A percentile compares a stretch with the other conserved stretches of the same genome.
phyloP scores from a whole-genome alignment of 805 yeast species.

The Candida railenensis region DNA sequence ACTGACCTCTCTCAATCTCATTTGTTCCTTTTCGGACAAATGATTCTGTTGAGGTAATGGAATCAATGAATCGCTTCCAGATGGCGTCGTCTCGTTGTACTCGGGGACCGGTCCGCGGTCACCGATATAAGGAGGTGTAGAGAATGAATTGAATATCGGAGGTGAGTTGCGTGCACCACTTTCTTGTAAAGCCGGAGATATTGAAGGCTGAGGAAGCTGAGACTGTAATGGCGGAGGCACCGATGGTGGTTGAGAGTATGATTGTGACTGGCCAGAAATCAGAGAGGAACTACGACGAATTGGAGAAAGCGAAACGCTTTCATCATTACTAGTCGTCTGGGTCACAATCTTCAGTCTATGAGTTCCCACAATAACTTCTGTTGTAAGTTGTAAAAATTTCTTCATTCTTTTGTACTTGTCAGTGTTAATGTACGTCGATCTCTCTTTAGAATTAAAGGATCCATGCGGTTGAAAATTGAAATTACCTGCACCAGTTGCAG shows the following conservation, averaged over 20 bases:
- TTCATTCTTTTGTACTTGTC: slow-evolving; percentile 73
- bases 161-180: slow-evolving; percentile 10
- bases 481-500: slow-evolving; percentile 12
- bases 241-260: background rate
- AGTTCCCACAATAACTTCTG: slow-evolving; percentile 81
- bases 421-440: slow-evolving; percentile 63
- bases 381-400: slow-evolving; percentile 77
- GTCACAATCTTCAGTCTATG: slow-evolving; percentile 43
- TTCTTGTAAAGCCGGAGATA: background rate
- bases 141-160: slow-evolving; percentile 15
- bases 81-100: slow-evolving; percentile 19
- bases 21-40: slow-evolving; percentile 58
- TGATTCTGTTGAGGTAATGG: slow-evolving; percentile 14
- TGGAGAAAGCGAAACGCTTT: slow-evolving; percentile 10
- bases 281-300: slow-evolving; percentile 7
- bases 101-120: slow-evolving; percentile 16
- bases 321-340: slow-evolving; percentile 10
- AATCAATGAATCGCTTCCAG: slow-evolving; percentile 5
- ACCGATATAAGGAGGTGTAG: slow-evolving; percentile 30
- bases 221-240: slow-evolving; percentile 7
- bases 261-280: background rate
- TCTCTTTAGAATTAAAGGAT: slow-evolving; percentile 24
- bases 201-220: slow-evolving; percentile 2
- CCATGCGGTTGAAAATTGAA: slow-evolving; percentile 22
- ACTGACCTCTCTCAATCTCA: slow-evolving; percentile 54